Base-by-base conservation (phyloP, 23 red algal genomes). In the Porphyridium purpureum region DNA sequence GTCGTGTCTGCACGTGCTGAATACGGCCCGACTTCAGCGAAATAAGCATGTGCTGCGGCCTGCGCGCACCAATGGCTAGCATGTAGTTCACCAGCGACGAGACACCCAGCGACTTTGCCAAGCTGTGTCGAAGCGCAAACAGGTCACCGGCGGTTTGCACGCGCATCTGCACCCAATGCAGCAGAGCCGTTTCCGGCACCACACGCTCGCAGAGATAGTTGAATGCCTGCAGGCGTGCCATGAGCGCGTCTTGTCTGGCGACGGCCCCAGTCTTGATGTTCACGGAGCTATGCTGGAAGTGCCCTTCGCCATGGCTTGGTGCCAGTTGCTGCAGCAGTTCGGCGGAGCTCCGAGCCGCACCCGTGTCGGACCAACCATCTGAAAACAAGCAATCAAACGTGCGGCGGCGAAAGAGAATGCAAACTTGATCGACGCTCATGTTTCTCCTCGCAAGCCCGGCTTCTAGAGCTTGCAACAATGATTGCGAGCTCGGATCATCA, bases 371-470 rank as follows among this genome's bases (percentile, higher is more conserved):
- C 47, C 7, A 62, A 48, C 15, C 17, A 7, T 15, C 47, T 53
- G 21, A 40, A 24, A 2, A 61, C 51, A 49, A 35, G 53, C 15
- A 26, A 50, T 31, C 4, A n/a, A n/a, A n/a, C n/a, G n/a, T n/a
- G n/a, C n/a, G n/a, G n/a, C n/a, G n/a, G 4, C 90, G 80, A 50
- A 98, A 98, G 36, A 35, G 55, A 21, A 82, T 70, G 15, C 81
- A 50, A 23, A 70, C 40, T 27, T 98, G 69, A 30, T 98, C 90
- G 35, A 80, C 47, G 19, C 49, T 55, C 25, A 54, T 41, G 3
- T 74, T 66, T 24, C 33, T 51, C 21, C 23, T 11, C 41, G 74
- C 54, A 54, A 60, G 51, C 28, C 69, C 57, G n/a, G 52, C 38
- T 11, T 81, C 67, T 14, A 98, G 50, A 5, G 72, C 80, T 28